phyloP scores from a whole-genome alignment of 1,139 yeast species.

The Arxiozyma heterogenica region DNA sequence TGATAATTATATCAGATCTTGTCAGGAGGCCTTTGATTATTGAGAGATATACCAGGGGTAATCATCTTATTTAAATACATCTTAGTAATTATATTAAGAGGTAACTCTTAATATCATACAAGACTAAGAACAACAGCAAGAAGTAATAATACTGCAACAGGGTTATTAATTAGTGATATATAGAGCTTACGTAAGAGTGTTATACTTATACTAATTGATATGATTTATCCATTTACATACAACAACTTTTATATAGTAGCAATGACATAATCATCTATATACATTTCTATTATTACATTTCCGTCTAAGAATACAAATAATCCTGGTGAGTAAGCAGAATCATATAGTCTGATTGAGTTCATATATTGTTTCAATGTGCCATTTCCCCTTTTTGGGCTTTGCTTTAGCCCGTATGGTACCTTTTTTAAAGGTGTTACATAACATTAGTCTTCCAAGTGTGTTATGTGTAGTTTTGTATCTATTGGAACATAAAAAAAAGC shows the following conservation, averaged over 20 bases:
- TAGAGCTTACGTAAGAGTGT: too few relatives aligned
- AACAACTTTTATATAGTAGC: background rate
- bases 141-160: too few relatives aligned
- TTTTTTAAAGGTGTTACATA: slow-evolving; percentile 3
- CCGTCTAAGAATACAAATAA: background rate
- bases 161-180: too few relatives aligned
- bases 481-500: slow-evolving; percentile 6
- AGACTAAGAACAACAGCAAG: too few relatives aligned
- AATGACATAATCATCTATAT: background rate
- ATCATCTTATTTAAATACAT: too few relatives aligned
- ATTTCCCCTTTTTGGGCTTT: slow-evolving; percentile 6
- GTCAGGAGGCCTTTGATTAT: too few relatives aligned
- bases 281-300: background rate
- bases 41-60: too few relatives aligned
- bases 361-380: slow-evolving; percentile 4
- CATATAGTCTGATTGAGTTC: background rate
- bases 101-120: too few relatives aligned
- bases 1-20: too few relatives aligned
- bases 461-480: slow-evolving; percentile 3
- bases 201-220: too few relatives aligned
- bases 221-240: too few relatives aligned
- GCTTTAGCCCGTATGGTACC: slow-evolving; percentile 7
- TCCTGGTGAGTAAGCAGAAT: background rate
- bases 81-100: too few relatives aligned
- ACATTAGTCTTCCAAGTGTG: background rate